Evolutionary conservation across 352 stramenopile species (phyloP), one percentile per base, ranked within the genome.

Genomic region (Phytophthora melonis): DNA sequence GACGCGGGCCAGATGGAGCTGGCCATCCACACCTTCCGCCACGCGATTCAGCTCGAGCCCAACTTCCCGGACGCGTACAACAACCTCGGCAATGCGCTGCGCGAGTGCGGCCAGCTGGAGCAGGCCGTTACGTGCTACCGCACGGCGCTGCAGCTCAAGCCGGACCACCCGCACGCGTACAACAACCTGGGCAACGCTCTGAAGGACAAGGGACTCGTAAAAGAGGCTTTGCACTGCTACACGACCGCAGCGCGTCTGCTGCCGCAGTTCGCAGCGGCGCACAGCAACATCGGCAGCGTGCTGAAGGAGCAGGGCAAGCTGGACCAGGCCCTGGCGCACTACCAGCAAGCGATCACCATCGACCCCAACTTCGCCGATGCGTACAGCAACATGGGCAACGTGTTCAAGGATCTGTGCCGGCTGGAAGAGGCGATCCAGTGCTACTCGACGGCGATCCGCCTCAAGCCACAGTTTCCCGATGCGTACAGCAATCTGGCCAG

Each of bases 31-130:
- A 94, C 90, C 2, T 98, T 98, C 78, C 85, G 92, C 5, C 90
- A 97, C 47, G 95, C 95, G 0, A 96, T 98, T 52, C 91, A 97
- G 66, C 82, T 98, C 13, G 93, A 97, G 61, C 92, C 93, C 3
- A 97, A 98, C 69, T 98, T 98, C 50, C 91, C 93, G 0, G 93
- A 98, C 70, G 95, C 93, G 0, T 97, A 97, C 81, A 98, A 98
- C 75, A 98, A 98, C 70, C 75, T 98, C 23, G 95, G 93, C 30
- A 98, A 98, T 56, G 95, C 95, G 10, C 72, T 98, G 45, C 83
- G 92, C 10, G 93, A 98, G 54, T 82, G 93, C 45, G 89, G 86
- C 5, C 85, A 97, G 53, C 74, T 95, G 21, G 88, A 95, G 49
- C 87, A 93, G 43, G 80, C 87, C 6, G 89, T 98, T 18, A 86